Base-by-base conservation (phyloP, 2,329 filamentous ascomycete species). In the Domatiomyces globalis region DNA sequence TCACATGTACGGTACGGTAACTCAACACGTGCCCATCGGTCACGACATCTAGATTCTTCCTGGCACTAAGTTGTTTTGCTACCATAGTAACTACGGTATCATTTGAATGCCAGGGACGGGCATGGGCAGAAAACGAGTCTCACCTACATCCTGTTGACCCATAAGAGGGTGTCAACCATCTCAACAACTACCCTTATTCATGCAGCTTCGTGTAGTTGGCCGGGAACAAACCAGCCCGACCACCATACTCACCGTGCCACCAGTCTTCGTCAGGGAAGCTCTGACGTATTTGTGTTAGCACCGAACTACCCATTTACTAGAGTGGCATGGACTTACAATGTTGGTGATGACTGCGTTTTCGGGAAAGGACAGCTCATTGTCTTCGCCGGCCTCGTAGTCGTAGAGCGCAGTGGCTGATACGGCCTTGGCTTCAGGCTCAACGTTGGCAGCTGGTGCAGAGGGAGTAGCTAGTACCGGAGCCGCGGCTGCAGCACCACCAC, bases 241-340 rank as follows among this genome's bases (percentile, higher is more conserved):
- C 88, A 22, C 81, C 76, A 67, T 84, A 94, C 62, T 85, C 81
- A 53, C 92, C 92, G 62, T 90, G 85, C 92, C 92, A 98, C 92
- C 92, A 98, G 65, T 98, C 92, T 59, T 96, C 90, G 62, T 96
- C 92, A 1, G 92, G 92, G 69, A 96, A 96, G 72, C 95, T 87
- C 82, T 85, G 60, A 18, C 43, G 27, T 46, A 44, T 10, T 10
- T 51, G 20, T 44, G 44, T 64, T 61, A 71, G 66, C 46, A 53
- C 22, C 29, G 18, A 2, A 18, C 51, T 18, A 51, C 43, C 12
- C 18, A 46, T 9, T 46, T 15, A 5, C 17, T 19, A 25, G n/a
- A 42, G 15, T 8, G 17, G 25, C 25, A n/a, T 12, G 18, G 18
- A 75, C 81, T 74, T 75, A 85, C 82, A 58, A 98, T 73, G 63